These are phyloP conservation scores for Oxytropis ochrocephala DNA, from an alignment of 306 rosid species.

Conservation along the genomic window DNA sequence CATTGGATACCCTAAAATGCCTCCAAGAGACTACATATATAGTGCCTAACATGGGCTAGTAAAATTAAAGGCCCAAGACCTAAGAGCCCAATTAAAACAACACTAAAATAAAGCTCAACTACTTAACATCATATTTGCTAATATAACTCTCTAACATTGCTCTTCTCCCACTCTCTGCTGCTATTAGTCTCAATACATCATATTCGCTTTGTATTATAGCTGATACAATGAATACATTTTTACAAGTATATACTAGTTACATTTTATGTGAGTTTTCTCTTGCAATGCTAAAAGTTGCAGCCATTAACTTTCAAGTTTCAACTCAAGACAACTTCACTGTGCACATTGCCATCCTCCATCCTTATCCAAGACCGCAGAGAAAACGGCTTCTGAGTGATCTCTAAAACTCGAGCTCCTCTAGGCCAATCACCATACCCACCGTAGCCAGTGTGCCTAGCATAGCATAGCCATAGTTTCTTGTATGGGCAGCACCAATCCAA, in stretches of 20 bases:
- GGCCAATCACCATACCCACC: constrained; percentile 78
- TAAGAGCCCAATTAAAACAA: too few species aligned
- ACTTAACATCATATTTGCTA: too few species aligned
- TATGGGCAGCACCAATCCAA: constrained; percentile 86
- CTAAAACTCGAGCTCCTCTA: constrained; percentile 59
- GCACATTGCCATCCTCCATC: constrained; percentile 66
- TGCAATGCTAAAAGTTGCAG: background rate
- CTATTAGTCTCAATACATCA: too few species aligned
- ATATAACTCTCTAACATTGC: too few species aligned
- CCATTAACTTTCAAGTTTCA: background rate
- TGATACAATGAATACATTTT: background rate
- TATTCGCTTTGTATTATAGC: background rate
- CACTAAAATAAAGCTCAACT: too few species aligned
- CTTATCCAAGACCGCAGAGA: constrained; percentile 67
- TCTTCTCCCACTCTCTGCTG: too few species aligned
- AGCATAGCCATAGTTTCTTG: constrained; percentile 61
- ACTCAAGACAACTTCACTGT: constrained; percentile 46
- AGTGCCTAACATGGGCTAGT: too few species aligned
- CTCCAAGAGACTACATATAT: too few species aligned
- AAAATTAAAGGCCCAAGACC: too few species aligned
- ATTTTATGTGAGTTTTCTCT: background rate
- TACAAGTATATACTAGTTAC: background rate
- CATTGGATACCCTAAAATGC: too few species aligned
- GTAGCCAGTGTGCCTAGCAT: constrained; percentile 76
- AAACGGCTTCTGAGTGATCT: constrained; percentile 53